Base-by-base conservation (phyloP, 2,329 filamentous ascomycete species). In the Metarhizium anisopliae region DNA sequence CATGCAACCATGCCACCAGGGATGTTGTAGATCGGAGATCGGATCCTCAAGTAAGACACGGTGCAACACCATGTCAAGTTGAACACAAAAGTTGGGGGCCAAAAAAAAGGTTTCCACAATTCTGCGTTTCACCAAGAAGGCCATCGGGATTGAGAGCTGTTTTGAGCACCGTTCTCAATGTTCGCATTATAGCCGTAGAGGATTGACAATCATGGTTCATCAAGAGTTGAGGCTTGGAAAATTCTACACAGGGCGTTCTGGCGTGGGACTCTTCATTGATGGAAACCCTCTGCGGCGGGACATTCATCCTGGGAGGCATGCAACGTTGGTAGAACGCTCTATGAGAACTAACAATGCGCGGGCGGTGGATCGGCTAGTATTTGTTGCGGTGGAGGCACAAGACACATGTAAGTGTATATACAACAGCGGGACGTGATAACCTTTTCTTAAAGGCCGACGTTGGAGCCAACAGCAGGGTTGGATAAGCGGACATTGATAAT, bases 11-110 rank as follows among this genome's bases (percentile, higher is more conserved):
- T 35, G 32, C 2, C 5, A 40, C 38, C 38, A 49, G 45, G 45
- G 25, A 49, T 14, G 45, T 49, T 49, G 36, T 45, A 53, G 51
- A 53, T 53, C 51, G 51, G 51, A 53, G 51, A 53, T 53, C 51
- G 51, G 51, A 25, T 49, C 7, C 13, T 47, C 40, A 53, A 35
- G 51, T 43, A 53, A 53, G 40, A 53, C 51, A 45, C 38, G 29
- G 36, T 45, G 29, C 40, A n/a, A 43, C 51, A 53, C 20, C 29
- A 53, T 36, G 50, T 42, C 18, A 43, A 29, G 18, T 6, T 40
- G 32, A 20, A 11, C n/a, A 40, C 13, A 13, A 40, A 40, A 20
- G 35, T 53, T 53, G 51, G 51, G 51, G 51, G 51, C 51, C 16
- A 47, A 45, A 25, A 25, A 25, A 25, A 53, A 53, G 4, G 45